phyloP scores from a whole-genome alignment of 345 rosid species.

The Gossypium thurberi region DNA sequence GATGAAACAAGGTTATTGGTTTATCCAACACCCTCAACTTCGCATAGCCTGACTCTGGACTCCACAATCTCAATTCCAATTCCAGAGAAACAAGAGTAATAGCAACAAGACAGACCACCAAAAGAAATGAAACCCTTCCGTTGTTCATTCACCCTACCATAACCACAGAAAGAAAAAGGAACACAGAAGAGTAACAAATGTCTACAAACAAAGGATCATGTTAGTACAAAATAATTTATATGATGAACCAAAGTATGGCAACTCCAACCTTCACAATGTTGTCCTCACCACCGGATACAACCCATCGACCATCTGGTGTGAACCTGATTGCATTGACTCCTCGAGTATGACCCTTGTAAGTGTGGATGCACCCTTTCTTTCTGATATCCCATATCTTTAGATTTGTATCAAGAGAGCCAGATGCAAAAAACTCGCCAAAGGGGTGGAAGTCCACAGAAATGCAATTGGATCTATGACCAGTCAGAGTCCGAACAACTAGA shows the following conservation, averaged over 20 bases:
- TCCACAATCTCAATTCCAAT: not conserved
- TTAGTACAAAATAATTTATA: slow-evolving; percentile 1
- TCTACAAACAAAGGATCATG: not conserved
- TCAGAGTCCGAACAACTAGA: slow-evolving; percentile 87
- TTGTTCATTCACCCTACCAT: not conserved
- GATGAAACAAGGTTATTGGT: not conserved
- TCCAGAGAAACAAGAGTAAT: not conserved
- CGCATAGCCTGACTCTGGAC: not conserved
- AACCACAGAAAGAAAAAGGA: not conserved
- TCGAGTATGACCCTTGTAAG: slow-evolving; percentile 97
- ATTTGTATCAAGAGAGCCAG: slow-evolving; percentile 95
- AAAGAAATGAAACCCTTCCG: not conserved
- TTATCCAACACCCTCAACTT: not conserved
- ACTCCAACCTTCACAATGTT: slow-evolving; percentile 75
- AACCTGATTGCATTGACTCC: slow-evolving; percentile 97
- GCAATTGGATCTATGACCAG: slow-evolving; percentile 97
- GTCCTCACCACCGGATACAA: slow-evolving; percentile 99
- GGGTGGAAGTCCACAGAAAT: slow-evolving; percentile 95
- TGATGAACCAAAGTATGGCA: slow-evolving; percentile 10
- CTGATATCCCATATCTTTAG: slow-evolving; percentile 99
- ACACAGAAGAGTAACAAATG: not conserved
- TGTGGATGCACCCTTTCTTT: slow-evolving; percentile 93
- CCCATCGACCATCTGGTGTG: slow-evolving; percentile 99
- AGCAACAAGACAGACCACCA: slow-evolving; percentile 1
- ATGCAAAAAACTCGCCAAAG: slow-evolving; percentile 97